These are phyloP conservation scores for Dendrobium chrysotoxum DNA, from an alignment of 106 monocot species.

Conservation along the genomic window DNA sequence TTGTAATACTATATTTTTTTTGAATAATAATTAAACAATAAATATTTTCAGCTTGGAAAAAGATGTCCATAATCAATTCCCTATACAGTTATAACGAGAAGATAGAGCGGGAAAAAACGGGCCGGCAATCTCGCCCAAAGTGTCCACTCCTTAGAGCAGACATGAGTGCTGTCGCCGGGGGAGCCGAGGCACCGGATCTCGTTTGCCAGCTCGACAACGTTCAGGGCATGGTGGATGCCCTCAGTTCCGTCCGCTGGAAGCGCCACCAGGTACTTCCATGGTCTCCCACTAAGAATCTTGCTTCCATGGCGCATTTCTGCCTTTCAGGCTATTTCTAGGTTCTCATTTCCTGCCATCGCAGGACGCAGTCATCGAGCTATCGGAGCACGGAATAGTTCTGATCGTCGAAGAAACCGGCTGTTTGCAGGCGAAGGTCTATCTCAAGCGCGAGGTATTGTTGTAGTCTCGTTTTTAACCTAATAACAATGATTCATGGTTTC, in stretches of 20 bases:
- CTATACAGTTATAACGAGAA: too few relatives aligned
- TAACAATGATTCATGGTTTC: neutral
- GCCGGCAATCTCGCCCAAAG: too few relatives aligned
- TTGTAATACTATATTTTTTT: too few relatives aligned
- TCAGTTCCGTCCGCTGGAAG: conserved; percentile 93
- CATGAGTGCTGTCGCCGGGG: conserved; percentile 44
- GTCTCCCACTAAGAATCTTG: neutral
- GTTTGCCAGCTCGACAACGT: conserved; percentile 74
- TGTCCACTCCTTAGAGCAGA: neutral
- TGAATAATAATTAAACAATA: too few relatives aligned
- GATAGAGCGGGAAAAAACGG: too few relatives aligned
- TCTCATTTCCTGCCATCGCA: conserved; percentile 10
- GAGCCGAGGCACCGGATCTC: conserved; percentile 51
- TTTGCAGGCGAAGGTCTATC: conserved; percentile 97
- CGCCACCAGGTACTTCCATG: conserved; percentile 59
- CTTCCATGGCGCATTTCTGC: neutral
- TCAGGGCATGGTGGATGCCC: conserved; percentile 97
- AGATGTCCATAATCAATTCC: too few relatives aligned
- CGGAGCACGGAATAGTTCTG: conserved; percentile 90
- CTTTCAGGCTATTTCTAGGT: neutral
- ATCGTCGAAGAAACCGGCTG: conserved; percentile 91
- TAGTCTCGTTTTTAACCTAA: neutral
- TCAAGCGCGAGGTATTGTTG: conserved; percentile 78
- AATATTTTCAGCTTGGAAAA: too few relatives aligned
- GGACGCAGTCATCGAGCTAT: conserved; percentile 88